Conservation (phyloP, 352 stramenopile genomes). For the Globisporangium cystogenes region DNA sequence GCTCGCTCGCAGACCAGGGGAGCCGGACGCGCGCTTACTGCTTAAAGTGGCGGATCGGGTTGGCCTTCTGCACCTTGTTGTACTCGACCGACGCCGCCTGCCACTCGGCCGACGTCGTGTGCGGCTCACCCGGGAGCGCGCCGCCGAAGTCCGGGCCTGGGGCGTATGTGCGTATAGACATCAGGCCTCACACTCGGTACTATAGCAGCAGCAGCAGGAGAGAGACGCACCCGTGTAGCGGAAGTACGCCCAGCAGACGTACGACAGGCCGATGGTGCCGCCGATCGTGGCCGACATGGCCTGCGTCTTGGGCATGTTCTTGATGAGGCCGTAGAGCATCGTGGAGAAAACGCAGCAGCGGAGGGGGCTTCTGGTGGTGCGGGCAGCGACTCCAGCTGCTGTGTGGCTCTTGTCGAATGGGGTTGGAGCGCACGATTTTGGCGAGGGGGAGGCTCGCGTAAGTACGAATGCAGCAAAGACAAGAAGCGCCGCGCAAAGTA, state of each 20-base stretch:
- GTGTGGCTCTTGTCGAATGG: neutral
- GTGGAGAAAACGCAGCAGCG: slow-evolving; percentile 8
- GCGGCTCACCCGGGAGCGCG: slow-evolving; percentile 35
- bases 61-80: slow-evolving; percentile 74
- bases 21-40: slow-evolving; percentile 36
- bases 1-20: slow-evolving; percentile 1
- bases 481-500: too few relatives aligned
- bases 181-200: too few relatives aligned
- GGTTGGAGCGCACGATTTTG: neutral
- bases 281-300: slow-evolving; percentile 44
- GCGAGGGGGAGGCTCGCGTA: neutral
- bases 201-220: too few relatives aligned
- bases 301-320: slow-evolving; percentile 62
- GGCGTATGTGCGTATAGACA: too few relatives aligned
- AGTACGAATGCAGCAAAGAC: neutral
- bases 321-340: slow-evolving; percentile 61
- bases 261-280: slow-evolving; percentile 33
- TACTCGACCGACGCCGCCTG: slow-evolving; percentile 69
- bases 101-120: slow-evolving; percentile 78
- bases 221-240: slow-evolving; percentile 70
- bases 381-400: neutral
- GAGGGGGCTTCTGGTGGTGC: neutral
- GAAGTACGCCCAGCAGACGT: slow-evolving; percentile 37
- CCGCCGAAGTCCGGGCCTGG: slow-evolving; percentile 63
- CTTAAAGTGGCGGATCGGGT: slow-evolving; percentile 81